phyloP scores from a whole-genome alignment of 2,329 filamentous ascomycete genomes.

The Phialophora verrucosa region DNA sequence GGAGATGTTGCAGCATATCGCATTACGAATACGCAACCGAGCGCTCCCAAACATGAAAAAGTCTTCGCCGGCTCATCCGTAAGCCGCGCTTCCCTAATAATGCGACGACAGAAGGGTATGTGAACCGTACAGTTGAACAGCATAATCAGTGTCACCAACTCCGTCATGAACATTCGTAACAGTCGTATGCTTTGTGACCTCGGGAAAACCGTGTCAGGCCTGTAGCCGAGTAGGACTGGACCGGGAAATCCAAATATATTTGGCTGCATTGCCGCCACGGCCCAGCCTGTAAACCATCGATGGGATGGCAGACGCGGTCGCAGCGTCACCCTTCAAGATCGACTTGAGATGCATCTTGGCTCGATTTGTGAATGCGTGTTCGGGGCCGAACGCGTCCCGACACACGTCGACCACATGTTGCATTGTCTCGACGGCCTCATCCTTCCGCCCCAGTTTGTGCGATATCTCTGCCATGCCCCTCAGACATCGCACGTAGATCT shows the following conservation, averaged over 20 bases:
- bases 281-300: conserved; percentile 40
- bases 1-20: conserved; percentile 5
- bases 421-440: conserved; percentile 39
- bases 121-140: conserved; percentile 2
- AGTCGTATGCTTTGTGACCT: conserved; percentile 5
- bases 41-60: conserved; percentile 5
- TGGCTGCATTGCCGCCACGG: conserved; percentile 38
- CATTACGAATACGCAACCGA: neutral
- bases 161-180: conserved; percentile 21
- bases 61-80: neutral
- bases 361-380: conserved; percentile 38
- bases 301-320: conserved; percentile 33
- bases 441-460: conserved; percentile 31
- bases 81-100: neutral
- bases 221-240: conserved; percentile 37
- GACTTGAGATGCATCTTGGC: conserved; percentile 40
- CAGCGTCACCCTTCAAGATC: conserved; percentile 34
- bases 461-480: conserved; percentile 39
- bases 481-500: conserved; percentile 40
- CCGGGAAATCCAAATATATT: conserved; percentile 39
- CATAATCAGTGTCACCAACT: conserved; percentile 1
- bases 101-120: conserved; percentile 20
- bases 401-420: conserved; percentile 38
- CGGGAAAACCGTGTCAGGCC: conserved; percentile 25
- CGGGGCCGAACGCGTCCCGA: conserved; percentile 37